Evolutionary conservation across 139 green algal genomes (phyloP).

Genomic region (Tetraselmis chui): DNA sequence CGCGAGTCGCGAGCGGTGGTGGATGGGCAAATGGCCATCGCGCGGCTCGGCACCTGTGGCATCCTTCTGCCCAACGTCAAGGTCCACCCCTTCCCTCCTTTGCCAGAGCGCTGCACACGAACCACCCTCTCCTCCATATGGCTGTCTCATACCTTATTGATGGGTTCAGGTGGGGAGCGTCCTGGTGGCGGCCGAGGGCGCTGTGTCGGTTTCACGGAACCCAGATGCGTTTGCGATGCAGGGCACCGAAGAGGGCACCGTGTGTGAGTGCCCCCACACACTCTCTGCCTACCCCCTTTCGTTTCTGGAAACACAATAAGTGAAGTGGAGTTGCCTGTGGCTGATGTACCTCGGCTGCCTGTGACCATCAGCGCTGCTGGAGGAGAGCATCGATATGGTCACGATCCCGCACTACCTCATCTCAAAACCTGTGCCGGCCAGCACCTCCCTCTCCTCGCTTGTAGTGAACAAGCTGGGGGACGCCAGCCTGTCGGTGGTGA

Average conservation of each 20-base stretch:
- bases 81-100: no score
- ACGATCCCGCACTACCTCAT: slow-evolving; percentile 35
- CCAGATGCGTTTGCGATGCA: neutral
- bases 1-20: slow-evolving; percentile 51
- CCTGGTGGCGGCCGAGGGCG: slow-evolving; percentile 45
- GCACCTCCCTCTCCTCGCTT: slow-evolving; percentile 30
- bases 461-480: slow-evolving; percentile 32
- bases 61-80: slow-evolving; percentile 46
- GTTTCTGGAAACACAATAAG: no score
- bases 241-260: no score
- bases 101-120: no score
- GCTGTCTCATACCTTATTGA: no score
- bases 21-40: slow-evolving; percentile 51
- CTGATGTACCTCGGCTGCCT: no score
- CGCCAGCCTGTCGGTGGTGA: slow-evolving; percentile 26
- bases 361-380: no score
- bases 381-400: no score
- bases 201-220: slow-evolving; percentile 39
- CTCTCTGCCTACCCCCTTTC: no score
- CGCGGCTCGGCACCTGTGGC: slow-evolving; percentile 70
- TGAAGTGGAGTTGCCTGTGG: no score
- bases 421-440: slow-evolving; percentile 34
- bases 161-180: slow-evolving; percentile 58
- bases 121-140: no score
- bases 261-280: no score